Conservation (phyloP, 169 alveolate genomes). For the Plasmodium coatneyi region DNA sequence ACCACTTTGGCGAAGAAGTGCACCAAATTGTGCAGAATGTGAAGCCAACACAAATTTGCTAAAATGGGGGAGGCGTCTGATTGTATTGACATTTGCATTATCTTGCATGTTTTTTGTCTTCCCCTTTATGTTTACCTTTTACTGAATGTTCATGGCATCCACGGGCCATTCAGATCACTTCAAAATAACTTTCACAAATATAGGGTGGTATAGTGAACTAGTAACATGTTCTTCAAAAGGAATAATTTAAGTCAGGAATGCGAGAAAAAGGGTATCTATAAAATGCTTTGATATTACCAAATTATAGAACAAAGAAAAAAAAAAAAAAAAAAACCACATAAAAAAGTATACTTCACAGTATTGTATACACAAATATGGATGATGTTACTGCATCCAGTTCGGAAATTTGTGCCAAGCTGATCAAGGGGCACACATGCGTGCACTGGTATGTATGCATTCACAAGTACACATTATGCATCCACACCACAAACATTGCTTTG, state of each 20-base stretch:
- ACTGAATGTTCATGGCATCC: not conserved
- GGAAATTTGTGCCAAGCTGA: not conserved
- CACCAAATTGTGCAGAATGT: not conserved
- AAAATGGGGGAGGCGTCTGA: not conserved
- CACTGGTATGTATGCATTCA: not conserved
- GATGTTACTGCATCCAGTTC: not conserved
- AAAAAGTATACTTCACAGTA: not conserved
- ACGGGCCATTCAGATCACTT: not conserved
- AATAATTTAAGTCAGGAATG: not conserved
- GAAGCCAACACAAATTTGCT: not conserved
- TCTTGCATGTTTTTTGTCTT: not conserved
- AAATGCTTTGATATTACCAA: not conserved
- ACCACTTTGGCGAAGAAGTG: not conserved
- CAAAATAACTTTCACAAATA: not conserved
- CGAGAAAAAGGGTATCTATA: not conserved
- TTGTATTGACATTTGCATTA: not conserved
- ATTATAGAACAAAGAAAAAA: not conserved
- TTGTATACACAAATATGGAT: not conserved
- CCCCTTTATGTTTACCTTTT: not conserved
- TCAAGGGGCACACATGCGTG: not conserved
- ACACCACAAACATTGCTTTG: not conserved
- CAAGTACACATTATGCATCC: not conserved
- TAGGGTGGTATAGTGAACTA: not conserved
- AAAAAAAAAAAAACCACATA: not conserved
- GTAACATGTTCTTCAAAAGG: not conserved